phyloP scores from a whole-genome alignment of 345 rosid species.

The Barbarea vulgaris region DNA sequence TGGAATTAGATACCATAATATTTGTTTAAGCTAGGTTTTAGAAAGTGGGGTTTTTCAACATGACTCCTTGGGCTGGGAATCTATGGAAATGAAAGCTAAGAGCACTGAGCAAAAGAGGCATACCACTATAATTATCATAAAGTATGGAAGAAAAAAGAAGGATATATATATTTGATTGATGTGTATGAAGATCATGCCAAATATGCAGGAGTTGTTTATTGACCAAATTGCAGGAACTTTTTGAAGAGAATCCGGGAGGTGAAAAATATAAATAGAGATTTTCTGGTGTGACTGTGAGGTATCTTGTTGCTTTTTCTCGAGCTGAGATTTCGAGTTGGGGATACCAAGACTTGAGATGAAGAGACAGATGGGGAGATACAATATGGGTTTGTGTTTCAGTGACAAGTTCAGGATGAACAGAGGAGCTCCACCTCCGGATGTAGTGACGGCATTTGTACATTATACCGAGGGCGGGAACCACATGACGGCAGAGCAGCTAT shows the following conservation, averaged over 20 bases:
- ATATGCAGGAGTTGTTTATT: constrained; percentile 28
- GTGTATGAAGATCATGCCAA: constrained; percentile 34
- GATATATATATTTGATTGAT: constrained; percentile 12
- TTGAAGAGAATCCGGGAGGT: constrained; percentile 17
- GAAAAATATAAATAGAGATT: constrained; percentile 28
- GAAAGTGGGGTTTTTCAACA: constrained; percentile 30
- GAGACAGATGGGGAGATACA: constrained; percentile 36
- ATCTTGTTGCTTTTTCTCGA: neutral
- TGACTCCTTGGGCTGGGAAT: constrained; percentile 35
- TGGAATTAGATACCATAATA: constrained; percentile 44
- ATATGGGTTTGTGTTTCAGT: constrained; percentile 59
- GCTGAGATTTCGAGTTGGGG: constrained; percentile 8
- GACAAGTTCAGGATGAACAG: constrained; percentile 58
- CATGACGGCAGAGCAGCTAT: constrained; percentile 68
- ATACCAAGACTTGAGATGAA: constrained; percentile 33
- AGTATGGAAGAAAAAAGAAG: constrained; percentile 19
- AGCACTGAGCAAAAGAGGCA: constrained; percentile 33
- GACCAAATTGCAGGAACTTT: constrained; percentile 27
- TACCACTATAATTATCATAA: constrained; percentile 28
- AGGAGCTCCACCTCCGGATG: constrained; percentile 61
- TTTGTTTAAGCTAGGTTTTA: constrained; percentile 37
- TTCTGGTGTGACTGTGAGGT: constrained; percentile 20
- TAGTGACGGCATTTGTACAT: constrained; percentile 48
- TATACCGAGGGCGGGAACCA: constrained; percentile 50
- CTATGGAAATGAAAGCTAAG: constrained; percentile 31